Evolutionary conservation across 2,329 filamentous ascomycete species (phyloP), one percentile per base, ranked within the genome.

Genomic region (Calcarisporium arbuscula): DNA sequence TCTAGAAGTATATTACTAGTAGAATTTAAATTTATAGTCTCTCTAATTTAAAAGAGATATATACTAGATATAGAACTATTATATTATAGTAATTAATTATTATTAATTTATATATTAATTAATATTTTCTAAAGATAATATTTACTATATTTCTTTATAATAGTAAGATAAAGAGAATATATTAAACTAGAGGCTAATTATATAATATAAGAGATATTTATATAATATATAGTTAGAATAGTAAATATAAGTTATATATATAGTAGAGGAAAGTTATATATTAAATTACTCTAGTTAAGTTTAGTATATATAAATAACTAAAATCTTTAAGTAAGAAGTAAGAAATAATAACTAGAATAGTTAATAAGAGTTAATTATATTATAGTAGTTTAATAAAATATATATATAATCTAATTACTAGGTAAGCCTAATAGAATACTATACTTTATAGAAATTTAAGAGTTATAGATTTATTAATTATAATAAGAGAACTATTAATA

Each of bases 381-480:
- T 9, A 25, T 25, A 25, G n/a, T 25, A 25, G 8, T 9, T n/a
- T 25, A 25, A n/a, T 25, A 25, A 9, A 25, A n/a, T n/a, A 8
- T 25, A 25, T 25, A 25, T 25, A 9, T 9, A n/a, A 25, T 25
- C n/a, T 8, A 8, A 9, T 25, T 25, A 25, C n/a, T 9, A 25
- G 22, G 8, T 9, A n/a, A 25, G 8, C 8, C n/a, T 25, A 25
- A 9, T n/a, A 25, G 18, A 26, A 12, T 34, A 26, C 9, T 34
- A 20, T 19, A 8, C 6, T 15, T 8, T 28, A 18, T 15, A 19
- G 12, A 26, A 34, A 27, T 31, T 30, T 11, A 12, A 14, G 29
- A 14, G 22, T 18, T 37, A 37, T 19, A 14, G 31, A 32, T 22
- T 28, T 17, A 32, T 23, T 27, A 25, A 32, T 32, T 25, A 14